Evolutionary conservation across 208 protist genomes (phyloP), one percentile per base, ranked within the genome.

Genomic region (Trypanosoma boissoni): DNA sequence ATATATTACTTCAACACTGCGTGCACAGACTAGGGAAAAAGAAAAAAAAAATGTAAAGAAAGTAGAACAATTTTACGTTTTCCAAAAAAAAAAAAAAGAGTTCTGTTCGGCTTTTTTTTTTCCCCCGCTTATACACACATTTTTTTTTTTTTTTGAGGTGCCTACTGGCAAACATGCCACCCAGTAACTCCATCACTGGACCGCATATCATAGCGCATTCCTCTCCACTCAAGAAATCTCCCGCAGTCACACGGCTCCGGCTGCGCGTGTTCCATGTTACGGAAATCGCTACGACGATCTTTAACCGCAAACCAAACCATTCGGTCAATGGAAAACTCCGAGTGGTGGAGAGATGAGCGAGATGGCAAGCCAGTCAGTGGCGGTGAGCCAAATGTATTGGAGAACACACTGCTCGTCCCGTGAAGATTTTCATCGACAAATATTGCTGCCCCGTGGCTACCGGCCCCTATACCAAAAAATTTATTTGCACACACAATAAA

Each of bases 401-500:
- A 88, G 59, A 66, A 63, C 10, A 46, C 18, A 59, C 78, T 85
- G 62, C 72, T 88, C 18, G 68, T 79, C 32, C 81, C 77, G 44
- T 75, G 68, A n/a, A 88, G 54, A 24, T 66, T 54, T 24, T 56
- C 68, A 46, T 85, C 78, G 0, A 88, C 53, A 55, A 72, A 81
- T 10, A 88, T 48, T 4, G 81, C 77, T 0, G 81, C 74, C 8
- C 81, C 81, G 28, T 71, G 68, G 14, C 68, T 52, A 26, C 81
- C 81, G 12, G 72, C 81, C 0, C 81, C 81, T 10, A 88, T 65
- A 3, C 75, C 69, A 26, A 84, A 60, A 34, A 80, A 88, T 27
- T 70, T 62, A 2, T 64, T 55, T 34, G 75, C 58, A 57, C 77
- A 82, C 3, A 81, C 44, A 8, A 85, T 34, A 45, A 85, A 88